Base-by-base conservation (phyloP, 2,329 filamentous ascomycete species). In the Daldinia eschscholtzii region DNA sequence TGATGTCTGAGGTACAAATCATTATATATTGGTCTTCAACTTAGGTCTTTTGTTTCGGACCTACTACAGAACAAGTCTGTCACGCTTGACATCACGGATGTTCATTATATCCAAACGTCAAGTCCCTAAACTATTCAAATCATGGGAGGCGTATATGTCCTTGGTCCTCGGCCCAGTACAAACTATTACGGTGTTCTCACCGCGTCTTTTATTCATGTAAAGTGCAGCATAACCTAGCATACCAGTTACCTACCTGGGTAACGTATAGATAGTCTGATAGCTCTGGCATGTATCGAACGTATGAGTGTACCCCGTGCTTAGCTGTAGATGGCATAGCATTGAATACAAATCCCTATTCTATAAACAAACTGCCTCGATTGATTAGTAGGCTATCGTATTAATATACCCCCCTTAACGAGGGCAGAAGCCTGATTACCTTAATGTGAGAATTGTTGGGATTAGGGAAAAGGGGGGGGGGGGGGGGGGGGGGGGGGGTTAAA, bases 1-100 rank as follows among this genome's bases (percentile, higher is more conserved):
- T 55, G 35, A 42, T 23, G 42, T 44, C 41, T 57, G n/a, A 26
- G 23, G 61, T 57, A 63, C 55, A 63, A 62, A 44, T n/a, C 9
- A 39, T 39, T 15, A 55, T 12, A 42, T 39, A 12, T 15, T 55
- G 13, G 18, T 55, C 30, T 55, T 37, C 4, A 5, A 28, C 9
- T 15, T 18, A 6, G 28, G 13, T 7, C 10, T 52, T 33, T 4
- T n/a, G 26, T 52, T 26, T n/a, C 2, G 7, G 28, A 33, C 5
- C 12, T 30, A n/a, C 10, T 18, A 2, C 9, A 52, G 46, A 30
- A n/a, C 26, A 9, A n/a, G n/a, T 50, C 15, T 4, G 12, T 3
- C 26, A 9, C 15, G 30, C 13, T 50, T 2, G 4, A 26, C 23
- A 30, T 30, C 4, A n/a, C 7, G 10, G 6, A 9, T 50, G 13